These are phyloP conservation scores for Globisporangium okanoganense DNA, from an alignment of 352 stramenopile genomes.

Conservation along the genomic window DNA sequence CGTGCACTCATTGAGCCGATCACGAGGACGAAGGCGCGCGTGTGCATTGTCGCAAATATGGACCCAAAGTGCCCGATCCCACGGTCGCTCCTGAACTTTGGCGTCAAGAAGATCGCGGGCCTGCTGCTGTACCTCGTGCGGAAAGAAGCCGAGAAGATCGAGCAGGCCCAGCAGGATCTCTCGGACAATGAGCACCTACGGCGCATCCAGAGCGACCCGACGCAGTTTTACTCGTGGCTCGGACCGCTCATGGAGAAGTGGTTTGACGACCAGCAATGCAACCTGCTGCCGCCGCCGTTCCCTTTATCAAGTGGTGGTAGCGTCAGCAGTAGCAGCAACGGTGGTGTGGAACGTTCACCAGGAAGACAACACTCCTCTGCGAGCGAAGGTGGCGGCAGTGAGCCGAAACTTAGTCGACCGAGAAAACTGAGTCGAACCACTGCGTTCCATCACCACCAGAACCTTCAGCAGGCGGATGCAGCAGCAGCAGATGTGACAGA, in stretches of 20 bases:
- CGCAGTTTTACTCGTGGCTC: constrained; percentile 76
- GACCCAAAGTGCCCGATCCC: constrained; percentile 76
- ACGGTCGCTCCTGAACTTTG: constrained; percentile 70
- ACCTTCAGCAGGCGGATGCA: background rate
- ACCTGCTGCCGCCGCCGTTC: constrained; percentile 31
- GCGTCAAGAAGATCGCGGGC: constrained; percentile 79
- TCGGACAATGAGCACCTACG: constrained; percentile 48
- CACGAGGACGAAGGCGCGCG: constrained; percentile 53
- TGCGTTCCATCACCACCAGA: constrained; percentile 12
- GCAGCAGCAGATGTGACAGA: constrained; percentile 5
- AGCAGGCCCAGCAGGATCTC: constrained; percentile 47
- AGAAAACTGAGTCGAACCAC: constrained; percentile 5
- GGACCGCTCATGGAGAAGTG: constrained; percentile 60
- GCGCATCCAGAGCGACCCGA: constrained; percentile 63
- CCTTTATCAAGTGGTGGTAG: constrained; percentile 8
- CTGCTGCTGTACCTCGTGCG: constrained; percentile 73
- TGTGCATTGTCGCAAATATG: constrained; percentile 77
- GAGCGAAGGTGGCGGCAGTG: constrained; percentile 2
- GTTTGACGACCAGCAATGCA: constrained; percentile 44
- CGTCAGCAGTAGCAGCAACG: background rate
- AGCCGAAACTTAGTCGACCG: background rate
- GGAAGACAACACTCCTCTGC: background rate
- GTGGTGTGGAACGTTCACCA: background rate
- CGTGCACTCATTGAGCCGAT: constrained; percentile 74
- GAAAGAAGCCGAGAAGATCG: constrained; percentile 77